phyloP scores from a whole-genome alignment of 1,284 basidiomycete species.

The Pseudozyma flocculosa region DNA sequence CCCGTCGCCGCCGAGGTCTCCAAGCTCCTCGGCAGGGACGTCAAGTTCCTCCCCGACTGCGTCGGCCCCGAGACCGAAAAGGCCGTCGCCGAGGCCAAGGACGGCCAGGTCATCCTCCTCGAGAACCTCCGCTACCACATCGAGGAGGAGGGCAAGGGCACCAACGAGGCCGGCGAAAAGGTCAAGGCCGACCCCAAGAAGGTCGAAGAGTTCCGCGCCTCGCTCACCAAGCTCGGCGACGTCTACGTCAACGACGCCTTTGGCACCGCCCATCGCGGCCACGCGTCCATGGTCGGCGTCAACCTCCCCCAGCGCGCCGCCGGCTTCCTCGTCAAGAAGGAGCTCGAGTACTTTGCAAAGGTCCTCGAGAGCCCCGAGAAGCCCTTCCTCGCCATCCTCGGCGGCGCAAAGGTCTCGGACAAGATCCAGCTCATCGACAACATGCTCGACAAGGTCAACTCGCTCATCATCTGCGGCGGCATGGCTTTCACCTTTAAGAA shows the following conservation, averaged over 20 bases:
- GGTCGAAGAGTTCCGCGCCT: conserved; percentile 80
- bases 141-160: conserved; percentile 92
- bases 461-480: conserved; percentile 93
- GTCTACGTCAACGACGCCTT: conserved; percentile 99
- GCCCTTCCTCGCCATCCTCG: conserved; percentile 96
- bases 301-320: conserved; percentile 89
- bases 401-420: conserved; percentile 97
- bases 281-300: conserved; percentile 97
- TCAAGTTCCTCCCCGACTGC: conserved; percentile 82
- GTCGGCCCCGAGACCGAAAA: conserved; percentile 81
- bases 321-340: conserved; percentile 97
- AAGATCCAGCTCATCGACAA: conserved; percentile 99
- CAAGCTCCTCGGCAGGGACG: conserved; percentile 52
- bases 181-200: conserved; percentile 82
- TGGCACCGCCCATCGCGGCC: conserved; percentile 95
- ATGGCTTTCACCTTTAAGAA: conserved; percentile 99
- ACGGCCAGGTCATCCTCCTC: conserved; percentile 83
- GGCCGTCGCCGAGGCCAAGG: conserved; percentile 70
- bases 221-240: conserved; percentile 87
- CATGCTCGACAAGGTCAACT: conserved; percentile 98
- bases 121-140: conserved; percentile 99
- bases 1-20: conserved; percentile 68
- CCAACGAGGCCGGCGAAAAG: conserved; percentile 90
- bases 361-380: conserved; percentile 90
- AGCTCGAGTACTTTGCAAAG: conserved; percentile 98